Evolutionary conservation across 805 yeast species (phyloP).

Genomic region (Dipodascopsis uninucleata): DNA sequence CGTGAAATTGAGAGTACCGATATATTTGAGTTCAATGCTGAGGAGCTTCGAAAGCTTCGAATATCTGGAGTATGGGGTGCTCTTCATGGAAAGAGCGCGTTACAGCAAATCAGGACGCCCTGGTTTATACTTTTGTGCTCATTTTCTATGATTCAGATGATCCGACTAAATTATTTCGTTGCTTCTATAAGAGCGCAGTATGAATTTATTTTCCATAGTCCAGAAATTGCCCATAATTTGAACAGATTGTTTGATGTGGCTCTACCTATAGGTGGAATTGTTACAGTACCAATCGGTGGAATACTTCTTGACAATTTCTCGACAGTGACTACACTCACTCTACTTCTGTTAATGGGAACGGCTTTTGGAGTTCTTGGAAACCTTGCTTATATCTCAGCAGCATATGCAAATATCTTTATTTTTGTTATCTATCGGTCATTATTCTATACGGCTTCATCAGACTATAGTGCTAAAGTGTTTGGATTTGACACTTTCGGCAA

Average conservation of each 20-base stretch:
- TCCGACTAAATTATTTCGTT: slow-evolving; percentile 86
- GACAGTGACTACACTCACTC: slow-evolving; percentile 49
- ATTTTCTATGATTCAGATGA: slow-evolving; percentile 84
- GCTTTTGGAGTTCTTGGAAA: slow-evolving; percentile 71
- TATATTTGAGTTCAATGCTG: slow-evolving; percentile 20
- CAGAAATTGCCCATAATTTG: slow-evolving; percentile 49
- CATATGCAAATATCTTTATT: slow-evolving; percentile 63
- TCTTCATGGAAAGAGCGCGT: slow-evolving; percentile 59
- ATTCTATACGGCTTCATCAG: slow-evolving; percentile 88
- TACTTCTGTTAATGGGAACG: slow-evolving; percentile 54
- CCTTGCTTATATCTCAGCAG: slow-evolving; percentile 47
- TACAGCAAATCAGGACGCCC: slow-evolving; percentile 48
- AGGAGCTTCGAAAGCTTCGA: slow-evolving; percentile 29
- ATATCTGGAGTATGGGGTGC: slow-evolving; percentile 65
- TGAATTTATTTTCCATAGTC: slow-evolving; percentile 57
- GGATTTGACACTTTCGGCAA: slow-evolving; percentile 92
- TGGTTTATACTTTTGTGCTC: slow-evolving; percentile 78
- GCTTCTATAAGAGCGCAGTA: slow-evolving; percentile 87
- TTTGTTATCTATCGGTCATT: slow-evolving; percentile 86
- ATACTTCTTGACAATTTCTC: slow-evolving; percentile 67
- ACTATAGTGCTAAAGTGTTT: slow-evolving; percentile 86
- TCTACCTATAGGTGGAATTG: slow-evolving; percentile 81
- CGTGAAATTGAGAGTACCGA: slow-evolving; percentile 2
- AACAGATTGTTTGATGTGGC: slow-evolving; percentile 81
- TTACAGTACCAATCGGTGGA: slow-evolving; percentile 86